Evolutionary conservation across 306 rosid species (phyloP), one percentile per base, ranked within the genome.

Genomic region (Cucurbita pepo): DNA sequence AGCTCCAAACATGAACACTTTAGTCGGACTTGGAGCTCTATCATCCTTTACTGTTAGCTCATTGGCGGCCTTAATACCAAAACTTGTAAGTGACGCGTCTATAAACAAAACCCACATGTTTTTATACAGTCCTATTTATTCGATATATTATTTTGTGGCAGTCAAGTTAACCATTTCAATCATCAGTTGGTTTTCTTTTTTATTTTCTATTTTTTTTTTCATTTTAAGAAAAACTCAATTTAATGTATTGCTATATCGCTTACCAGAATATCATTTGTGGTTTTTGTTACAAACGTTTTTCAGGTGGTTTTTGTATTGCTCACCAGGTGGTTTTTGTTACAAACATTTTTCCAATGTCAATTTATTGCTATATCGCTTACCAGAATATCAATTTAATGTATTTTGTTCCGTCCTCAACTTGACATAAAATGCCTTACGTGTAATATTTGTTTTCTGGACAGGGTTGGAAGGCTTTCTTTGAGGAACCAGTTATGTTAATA

Each of bases 401-500:
- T 52, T 36, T 34, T 25, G 34, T 50, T 50, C 36, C 14, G 41
- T 30, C n/a, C 16, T 71, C 15, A 36, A 52, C 16, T 71, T 5
- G n/a, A 52, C 12, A 48, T 52, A 16, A 54, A 22, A 57, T 71
- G 48, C 58, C 15, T 51, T 48, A 40, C 51, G 0, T 6, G 6
- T 77, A 71, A 41, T 74, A 47, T 25, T 71, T 86, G 56, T 80
- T 62, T 58, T 67, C 37, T 67, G 13, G 45, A 85, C 91, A 93
- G 98, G 98, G 98, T 34, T 93, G 98, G 98, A 90, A 87, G 88
- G 86, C 97, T 11, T 93, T 93, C 88, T 93, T 93, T 79, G 98
- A 93, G 85, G 98, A 93, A 71, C 98, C 98, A 63, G 91, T 93
- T 58, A 93, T 93, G 98, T 88, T 93, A 54, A 93, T 93, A 74